These are phyloP conservation scores for Lecanicillium sp. DNA, from an alignment of 2,329 filamentous ascomycete species.

Conservation along the genomic window DNA sequence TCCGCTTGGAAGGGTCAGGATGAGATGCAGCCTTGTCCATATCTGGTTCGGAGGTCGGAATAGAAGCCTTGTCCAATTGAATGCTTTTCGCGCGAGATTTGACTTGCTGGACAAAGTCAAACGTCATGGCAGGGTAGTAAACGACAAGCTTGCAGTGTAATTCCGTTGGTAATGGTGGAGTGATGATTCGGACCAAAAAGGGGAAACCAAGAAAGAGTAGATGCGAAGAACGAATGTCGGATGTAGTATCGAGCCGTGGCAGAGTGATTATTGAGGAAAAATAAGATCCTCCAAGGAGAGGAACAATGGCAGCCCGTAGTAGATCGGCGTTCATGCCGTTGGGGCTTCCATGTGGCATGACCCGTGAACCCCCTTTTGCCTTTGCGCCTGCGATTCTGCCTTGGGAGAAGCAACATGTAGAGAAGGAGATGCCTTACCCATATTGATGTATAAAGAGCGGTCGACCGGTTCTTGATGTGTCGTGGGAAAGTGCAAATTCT, in stretches of 20 bases:
- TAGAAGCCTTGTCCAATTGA: constrained; percentile 32
- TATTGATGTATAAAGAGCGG: constrained; percentile 31
- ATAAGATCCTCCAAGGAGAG: background rate
- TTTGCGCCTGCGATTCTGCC: constrained; percentile 17
- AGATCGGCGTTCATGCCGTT: too few relatives aligned
- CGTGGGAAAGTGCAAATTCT: constrained; percentile 22
- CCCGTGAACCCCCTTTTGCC: constrained; percentile 13
- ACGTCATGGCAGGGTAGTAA: constrained; percentile 26
- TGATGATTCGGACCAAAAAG: constrained; percentile 21
- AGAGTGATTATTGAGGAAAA: background rate
- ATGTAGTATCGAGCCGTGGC: background rate
- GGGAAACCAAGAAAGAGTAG: constrained; percentile 38
- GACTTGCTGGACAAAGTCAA: constrained; percentile 34
- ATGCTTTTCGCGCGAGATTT: constrained; percentile 39
- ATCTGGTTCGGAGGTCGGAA: constrained; percentile 11
- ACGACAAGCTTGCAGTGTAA: constrained; percentile 7
- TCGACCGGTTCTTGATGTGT: constrained; percentile 19
- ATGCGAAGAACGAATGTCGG: constrained; percentile 31
- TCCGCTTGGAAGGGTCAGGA: constrained; percentile 20
- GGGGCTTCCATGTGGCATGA: background rate
- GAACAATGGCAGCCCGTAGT: too few relatives aligned
- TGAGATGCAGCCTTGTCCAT: constrained; percentile 10
- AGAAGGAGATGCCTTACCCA: constrained; percentile 31
- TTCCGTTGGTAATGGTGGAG: constrained; percentile 13
- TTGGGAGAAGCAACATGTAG: constrained; percentile 13